These are phyloP conservation scores for Globisporangium nodosum DNA, from an alignment of 352 stramenopile genomes.

Conservation along the genomic window DNA sequence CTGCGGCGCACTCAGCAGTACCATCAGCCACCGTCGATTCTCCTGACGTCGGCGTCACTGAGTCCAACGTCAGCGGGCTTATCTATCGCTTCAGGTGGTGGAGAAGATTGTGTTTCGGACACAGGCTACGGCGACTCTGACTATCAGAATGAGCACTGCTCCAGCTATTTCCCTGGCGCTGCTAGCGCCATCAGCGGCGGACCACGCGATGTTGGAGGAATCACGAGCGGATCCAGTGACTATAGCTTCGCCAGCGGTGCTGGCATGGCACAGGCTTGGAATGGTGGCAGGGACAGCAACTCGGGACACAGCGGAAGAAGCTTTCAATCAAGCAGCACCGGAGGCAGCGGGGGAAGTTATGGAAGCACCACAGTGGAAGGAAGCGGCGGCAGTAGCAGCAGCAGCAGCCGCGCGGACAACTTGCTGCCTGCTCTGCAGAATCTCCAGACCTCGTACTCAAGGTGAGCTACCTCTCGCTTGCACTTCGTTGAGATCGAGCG, in stretches of 20 bases:
- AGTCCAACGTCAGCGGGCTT: background rate
- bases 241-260: background rate
- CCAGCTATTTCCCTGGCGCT: too few relatives aligned
- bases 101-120: background rate
- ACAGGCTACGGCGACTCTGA: background rate
- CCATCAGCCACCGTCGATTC: background rate
- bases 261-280: background rate
- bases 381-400: background rate
- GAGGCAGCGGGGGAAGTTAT: background rate
- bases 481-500: background rate
- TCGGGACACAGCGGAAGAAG: background rate
- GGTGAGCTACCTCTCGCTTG: background rate
- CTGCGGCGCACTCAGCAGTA: conserved; percentile 22
- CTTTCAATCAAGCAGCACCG: background rate
- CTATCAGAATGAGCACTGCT: too few relatives aligned
- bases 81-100: background rate
- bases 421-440: background rate
- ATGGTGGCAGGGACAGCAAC: background rate
- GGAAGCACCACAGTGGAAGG: background rate
- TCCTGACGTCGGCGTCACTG: background rate
- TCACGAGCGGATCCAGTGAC: background rate
- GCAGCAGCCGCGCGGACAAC: background rate
- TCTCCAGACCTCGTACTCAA: background rate
- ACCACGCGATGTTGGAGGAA: background rate
- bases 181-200: too few relatives aligned